These are phyloP conservation scores for Trapa incisa DNA, from an alignment of 345 rosid species.

Conservation along the genomic window DNA sequence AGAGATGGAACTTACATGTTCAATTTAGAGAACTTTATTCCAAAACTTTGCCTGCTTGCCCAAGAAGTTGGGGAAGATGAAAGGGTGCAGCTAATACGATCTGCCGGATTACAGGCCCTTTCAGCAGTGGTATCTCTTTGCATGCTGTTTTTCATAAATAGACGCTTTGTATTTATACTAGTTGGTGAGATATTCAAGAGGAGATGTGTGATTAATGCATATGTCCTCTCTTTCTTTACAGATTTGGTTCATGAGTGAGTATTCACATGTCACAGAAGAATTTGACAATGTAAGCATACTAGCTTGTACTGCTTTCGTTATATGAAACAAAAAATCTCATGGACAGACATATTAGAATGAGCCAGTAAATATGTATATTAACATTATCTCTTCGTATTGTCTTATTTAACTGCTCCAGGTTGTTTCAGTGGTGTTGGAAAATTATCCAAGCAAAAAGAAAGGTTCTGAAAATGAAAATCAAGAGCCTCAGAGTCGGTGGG, in stretches of 20 bases:
- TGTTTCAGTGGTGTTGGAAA: constrained; percentile 83
- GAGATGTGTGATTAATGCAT: background rate
- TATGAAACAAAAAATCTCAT: background rate
- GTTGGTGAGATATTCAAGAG: background rate
- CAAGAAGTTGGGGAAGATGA: constrained; percentile 70
- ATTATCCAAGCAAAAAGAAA: constrained; percentile 37
- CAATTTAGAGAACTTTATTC: constrained; percentile 81
- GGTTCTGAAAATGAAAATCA: constrained; percentile 22
- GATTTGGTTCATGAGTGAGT: constrained; percentile 68
- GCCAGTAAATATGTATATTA: background rate
- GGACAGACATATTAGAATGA: background rate
- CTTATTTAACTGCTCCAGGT: constrained; percentile 34
- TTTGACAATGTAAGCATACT: constrained; percentile 51
- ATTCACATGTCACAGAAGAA: constrained; percentile 58
- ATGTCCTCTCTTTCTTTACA: constrained; percentile 22
- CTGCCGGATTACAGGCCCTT: constrained; percentile 81
- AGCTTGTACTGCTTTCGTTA: background rate
- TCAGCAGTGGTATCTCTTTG: constrained; percentile 63
- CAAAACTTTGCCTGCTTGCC: constrained; percentile 74
- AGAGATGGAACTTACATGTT: constrained; percentile 74
- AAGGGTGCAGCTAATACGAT: constrained; percentile 39
- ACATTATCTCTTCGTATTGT: constrained; percentile 1
- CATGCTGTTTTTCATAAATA: background rate
- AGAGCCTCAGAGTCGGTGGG: constrained; percentile 47
- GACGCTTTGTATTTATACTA: background rate